phyloP scores from a whole-genome alignment of 140 eudicot species.

The Anethum foeniculum region DNA sequence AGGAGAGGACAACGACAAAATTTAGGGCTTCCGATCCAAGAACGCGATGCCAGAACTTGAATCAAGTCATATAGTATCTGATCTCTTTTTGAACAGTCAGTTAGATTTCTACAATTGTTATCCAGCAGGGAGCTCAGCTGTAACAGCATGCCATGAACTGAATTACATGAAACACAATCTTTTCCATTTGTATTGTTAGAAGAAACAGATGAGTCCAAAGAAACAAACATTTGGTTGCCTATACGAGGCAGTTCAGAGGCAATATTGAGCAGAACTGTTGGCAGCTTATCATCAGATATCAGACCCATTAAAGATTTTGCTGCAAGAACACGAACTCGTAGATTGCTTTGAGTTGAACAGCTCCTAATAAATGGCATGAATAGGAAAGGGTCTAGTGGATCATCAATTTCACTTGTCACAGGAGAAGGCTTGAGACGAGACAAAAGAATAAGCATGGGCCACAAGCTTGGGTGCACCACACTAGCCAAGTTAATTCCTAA shows the following conservation, averaged over 20 bases:
- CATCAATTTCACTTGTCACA: constrained; percentile 69
- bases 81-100: constrained; percentile 48
- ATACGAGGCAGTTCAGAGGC: constrained; percentile 52
- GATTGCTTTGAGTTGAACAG: constrained; percentile 87
- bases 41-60: constrained; percentile 36
- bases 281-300: constrained; percentile 79
- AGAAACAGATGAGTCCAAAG: not conserved
- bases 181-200: not conserved
- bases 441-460: constrained; percentile 84
- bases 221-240: constrained; percentile 11
- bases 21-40: constrained; percentile 64
- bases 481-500: constrained; percentile 54
- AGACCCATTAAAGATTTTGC: constrained; percentile 75
- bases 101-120: constrained; percentile 60
- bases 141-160: constrained; percentile 71
- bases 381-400: constrained; percentile 65
- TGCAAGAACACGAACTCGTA: constrained; percentile 89
- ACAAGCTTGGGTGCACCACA: constrained; percentile 88
- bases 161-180: constrained; percentile 40
- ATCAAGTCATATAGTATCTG: constrained; percentile 50
- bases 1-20: constrained; percentile 57
- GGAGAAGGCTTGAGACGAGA: constrained; percentile 94
- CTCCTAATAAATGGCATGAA: constrained; percentile 84
- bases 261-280: constrained; percentile 40
- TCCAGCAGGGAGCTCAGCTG: constrained; percentile 75